Evolutionary conservation across 2,329 filamentous ascomycete species (phyloP), one percentile per base, ranked within the genome.

Genomic region (Sarocladium brachiariae): DNA sequence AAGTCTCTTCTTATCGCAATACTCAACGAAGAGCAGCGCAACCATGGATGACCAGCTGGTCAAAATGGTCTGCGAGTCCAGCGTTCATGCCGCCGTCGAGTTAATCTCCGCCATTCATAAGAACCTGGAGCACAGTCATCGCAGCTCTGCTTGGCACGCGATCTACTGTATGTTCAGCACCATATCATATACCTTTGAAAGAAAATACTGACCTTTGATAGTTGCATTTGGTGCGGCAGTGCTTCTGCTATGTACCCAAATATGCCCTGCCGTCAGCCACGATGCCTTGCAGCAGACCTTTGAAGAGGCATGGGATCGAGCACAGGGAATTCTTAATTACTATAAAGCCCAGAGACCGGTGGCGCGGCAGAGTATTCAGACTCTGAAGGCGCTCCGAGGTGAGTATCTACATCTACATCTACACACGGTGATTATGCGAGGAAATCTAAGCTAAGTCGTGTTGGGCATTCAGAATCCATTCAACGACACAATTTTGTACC

Each of bases 321-420:
- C 43, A 3, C 24, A 47, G 6, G 24, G 14, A 3, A 47, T 47
- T 16, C 27, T 47, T 13, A 18, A 47, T 21, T 47, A 47, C 27
- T 47, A 47, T 18, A 47, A 23, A 33, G 4, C 33, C 10, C 43
- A 47, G n/a, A 16, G 43, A n/a, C 43, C 43, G 5, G 43, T 47
- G 24, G 43, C 43, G 4, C 43, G 43, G 14, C 43, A 47, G 14
- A 47, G 43, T n/a, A 47, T 47, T 16, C 24, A 47, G 18, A 47
- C 43, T 7, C 43, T 47, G 7, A 31, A 47, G 19, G 16, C 43
- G 25, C 27, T 47, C 9, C 43, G 43, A 33, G 43, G 43, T 47
- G 14, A 33, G 43, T 19, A 25, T 30, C 13, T 30, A 30, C 27
- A 30, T 30, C n/a, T 10, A 6, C 34, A 7, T 37, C 18, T 16